Evolutionary conservation across 306 rosid species (phyloP), one percentile per base, ranked within the genome.

Genomic region (Begonia peltatifolia): DNA sequence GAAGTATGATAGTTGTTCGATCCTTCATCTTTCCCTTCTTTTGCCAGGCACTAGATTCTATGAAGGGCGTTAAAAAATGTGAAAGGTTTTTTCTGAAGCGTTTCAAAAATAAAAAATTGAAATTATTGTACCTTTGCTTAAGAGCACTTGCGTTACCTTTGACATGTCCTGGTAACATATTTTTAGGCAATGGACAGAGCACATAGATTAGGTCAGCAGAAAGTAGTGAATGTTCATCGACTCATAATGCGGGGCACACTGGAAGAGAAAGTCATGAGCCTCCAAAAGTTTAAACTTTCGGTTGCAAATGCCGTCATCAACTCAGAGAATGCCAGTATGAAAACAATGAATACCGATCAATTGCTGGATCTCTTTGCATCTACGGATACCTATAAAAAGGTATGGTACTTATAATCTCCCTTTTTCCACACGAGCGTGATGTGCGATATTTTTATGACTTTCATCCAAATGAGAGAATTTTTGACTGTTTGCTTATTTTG

Each of bases 321-420:
- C 78, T 46, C 95, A 7, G 97, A 90, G 61, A 90, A 90, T 71
- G 78, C 97, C 25, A 90, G 97, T 68, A 66, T 90, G 95, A 90
- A 80, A 61, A 85, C 97, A n/a, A 90, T 90, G 97, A 90, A 90
- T 68, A 90, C 97, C 20, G 95, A 90, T 63, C 97, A 90, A 69
- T 71, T 90, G 74, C 97, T 90, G 46, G 97, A 90, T 76, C 81
- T 85, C 58, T 90, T 90, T 72, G 84, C 87, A 46, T 73, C 97
- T 1, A 94, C 90, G 41, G 94, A 90, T 56, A 59, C 71, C 55
- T 63, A 76, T 58, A 78, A 68, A 57, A 80, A 83, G 96, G 96
- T 87, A 84, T 30, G 8, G 38, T 30, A 30, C 38, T 30, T 5
- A 30, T 6, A 1, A 6, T 30, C 38, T 30, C 3, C 38, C 38